A percentile compares a stretch with the other conserved stretches of the same genome.
These are phyloP conservation scores for Globisporangium yorkense DNA, from an alignment of 352 stramenopile genomes.

Conservation along the genomic window DNA sequence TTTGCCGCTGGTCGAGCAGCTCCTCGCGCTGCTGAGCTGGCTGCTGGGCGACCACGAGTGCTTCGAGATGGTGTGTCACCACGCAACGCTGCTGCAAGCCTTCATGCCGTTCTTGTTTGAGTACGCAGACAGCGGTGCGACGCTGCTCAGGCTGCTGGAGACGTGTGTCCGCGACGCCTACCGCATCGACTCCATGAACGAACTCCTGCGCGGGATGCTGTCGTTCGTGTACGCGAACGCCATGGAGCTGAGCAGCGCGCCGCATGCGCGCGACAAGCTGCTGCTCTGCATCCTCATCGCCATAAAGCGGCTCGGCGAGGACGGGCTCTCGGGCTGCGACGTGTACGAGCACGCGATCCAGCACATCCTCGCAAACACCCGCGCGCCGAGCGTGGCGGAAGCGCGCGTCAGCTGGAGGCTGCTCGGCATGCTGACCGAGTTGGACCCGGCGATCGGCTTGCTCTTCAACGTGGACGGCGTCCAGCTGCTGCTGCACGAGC, in stretches of 20 bases:
- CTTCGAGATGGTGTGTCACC: constrained; percentile 25
- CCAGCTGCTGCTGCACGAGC: constrained; percentile 46
- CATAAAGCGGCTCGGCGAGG: constrained; percentile 51
- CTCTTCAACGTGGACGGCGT: constrained; percentile 66
- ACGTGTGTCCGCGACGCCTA: constrained; percentile 15
- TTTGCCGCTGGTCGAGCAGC: constrained; percentile 20
- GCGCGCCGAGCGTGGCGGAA: constrained; percentile 22
- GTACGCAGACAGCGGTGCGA: background rate
- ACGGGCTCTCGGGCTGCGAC: constrained; percentile 31
- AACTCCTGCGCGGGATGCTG: constrained; percentile 31
- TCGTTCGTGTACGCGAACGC: constrained; percentile 39
- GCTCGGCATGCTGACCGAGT: constrained; percentile 40
- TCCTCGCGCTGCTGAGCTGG: constrained; percentile 29
- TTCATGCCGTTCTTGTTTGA: constrained; percentile 16
- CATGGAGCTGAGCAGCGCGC: constrained; percentile 18
- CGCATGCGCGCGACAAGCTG: constrained; percentile 32
- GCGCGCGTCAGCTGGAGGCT: constrained; percentile 49
- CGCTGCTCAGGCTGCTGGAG: constrained; percentile 26
- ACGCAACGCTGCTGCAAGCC: constrained; percentile 16
- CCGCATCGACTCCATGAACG: constrained; percentile 26
- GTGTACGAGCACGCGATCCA: constrained; percentile 58
- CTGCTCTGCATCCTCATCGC: constrained; percentile 45
- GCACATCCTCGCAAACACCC: constrained; percentile 40
- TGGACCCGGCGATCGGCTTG: constrained; percentile 47
- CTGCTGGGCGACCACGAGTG: constrained; percentile 13